Evolutionary conservation across 1,284 basidiomycete species (phyloP).

Genomic region (Tilletia caries): DNA sequence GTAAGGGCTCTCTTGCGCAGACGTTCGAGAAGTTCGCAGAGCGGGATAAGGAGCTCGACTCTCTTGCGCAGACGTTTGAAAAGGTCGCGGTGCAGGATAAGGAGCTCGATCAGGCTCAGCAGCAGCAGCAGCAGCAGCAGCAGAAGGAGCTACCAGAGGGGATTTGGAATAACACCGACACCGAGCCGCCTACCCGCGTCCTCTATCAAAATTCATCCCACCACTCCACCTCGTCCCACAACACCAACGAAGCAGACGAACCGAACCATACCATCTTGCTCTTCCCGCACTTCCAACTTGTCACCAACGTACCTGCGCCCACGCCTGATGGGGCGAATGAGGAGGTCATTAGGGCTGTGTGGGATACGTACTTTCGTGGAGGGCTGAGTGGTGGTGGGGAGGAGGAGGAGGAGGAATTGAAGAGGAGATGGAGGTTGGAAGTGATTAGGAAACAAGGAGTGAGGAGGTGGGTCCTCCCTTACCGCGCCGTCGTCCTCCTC

Average conservation of each 20-base stretch:
- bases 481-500: slow-evolving; percentile 16
- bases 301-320: slow-evolving; percentile 16
- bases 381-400: background rate
- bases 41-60: background rate
- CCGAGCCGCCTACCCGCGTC: background rate
- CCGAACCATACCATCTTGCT: slow-evolving; percentile 16
- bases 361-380: background rate
- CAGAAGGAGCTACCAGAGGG: slow-evolving; percentile 4
- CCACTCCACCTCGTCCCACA: slow-evolving; percentile 1
- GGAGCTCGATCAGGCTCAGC: no score
- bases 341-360: background rate
- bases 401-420: background rate
- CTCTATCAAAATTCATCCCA: slow-evolving; percentile 17
- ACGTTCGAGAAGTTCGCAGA: slow-evolving; percentile 7
- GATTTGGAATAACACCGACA: slow-evolving; percentile 11
- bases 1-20: slow-evolving; percentile 17
- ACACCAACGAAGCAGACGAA: background rate
- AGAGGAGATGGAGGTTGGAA: background rate
- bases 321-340: background rate
- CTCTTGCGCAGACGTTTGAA: background rate
- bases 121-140: background rate
- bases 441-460: background rate
- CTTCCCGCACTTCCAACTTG: slow-evolving; percentile 14
- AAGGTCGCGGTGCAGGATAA: background rate
- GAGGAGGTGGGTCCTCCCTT: slow-evolving; percentile 15